Evolutionary conservation across 805 yeast species (phyloP), one percentile per base, ranked within the genome.

Genomic region (Schwanniomyces sp.): DNA sequence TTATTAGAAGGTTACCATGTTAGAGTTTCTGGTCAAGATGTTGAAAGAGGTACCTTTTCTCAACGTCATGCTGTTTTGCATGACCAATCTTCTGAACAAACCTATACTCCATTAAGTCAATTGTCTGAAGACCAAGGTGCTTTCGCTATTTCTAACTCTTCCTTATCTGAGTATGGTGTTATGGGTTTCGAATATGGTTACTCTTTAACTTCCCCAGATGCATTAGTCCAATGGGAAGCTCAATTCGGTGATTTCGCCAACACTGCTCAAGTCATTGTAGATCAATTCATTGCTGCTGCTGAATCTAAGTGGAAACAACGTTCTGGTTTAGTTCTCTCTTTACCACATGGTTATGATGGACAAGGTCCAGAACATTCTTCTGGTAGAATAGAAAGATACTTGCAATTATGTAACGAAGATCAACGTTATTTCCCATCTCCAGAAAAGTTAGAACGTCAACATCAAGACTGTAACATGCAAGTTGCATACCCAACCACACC

Each of bases 341-440:
- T 94, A 72, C 99, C 99, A 49, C 99, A 94, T 69, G 99, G 99
- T 76, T 94, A 91, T 70, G 99, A 94, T 69, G 99, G 99, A 57
- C 99, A 94, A 78, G 99, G 99, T 63, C 98, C 99, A 56, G 99
- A 94, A 78, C 99, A 94, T 75, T 94, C 99, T 25, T 88, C 96
- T 48, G 98, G 96, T 63, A 86, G 98, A 81, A 73, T 94, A 46
- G 99, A 94, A 78, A 86, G 99, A 78, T 94, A 91, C 76, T 80
- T 94, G 72, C 96, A 89, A 77, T 74, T 94, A 66, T 86, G 96
- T 65, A 91, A 91, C 68, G 99, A 94, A 76, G 99, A 94, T 70
- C 90, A 89, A 62, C 87, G 98, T 74, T 74, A 64, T 61, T 94
- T 89, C 96, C 99, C 99, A 67, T 69, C 89, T 37, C 84, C 78